A percentile compares a stretch with the other conserved stretches of the same genome.
phyloP scores from a whole-genome alignment of 2,329 filamentous ascomycete species.

The Cadophora sp. region DNA sequence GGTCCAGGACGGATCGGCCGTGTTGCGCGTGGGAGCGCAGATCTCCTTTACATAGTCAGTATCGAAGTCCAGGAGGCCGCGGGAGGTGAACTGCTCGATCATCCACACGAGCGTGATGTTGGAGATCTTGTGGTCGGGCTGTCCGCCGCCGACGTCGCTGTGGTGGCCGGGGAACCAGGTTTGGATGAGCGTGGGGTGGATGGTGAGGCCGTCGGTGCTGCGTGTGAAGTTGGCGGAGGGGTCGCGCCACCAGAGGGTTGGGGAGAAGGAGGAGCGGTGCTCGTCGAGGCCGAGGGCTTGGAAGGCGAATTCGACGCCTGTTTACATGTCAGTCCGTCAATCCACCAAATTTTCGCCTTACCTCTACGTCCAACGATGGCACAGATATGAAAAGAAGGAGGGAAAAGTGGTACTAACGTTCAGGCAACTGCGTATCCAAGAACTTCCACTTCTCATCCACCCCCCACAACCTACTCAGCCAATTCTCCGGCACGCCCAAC shows the following conservation, averaged over 20 bases:
- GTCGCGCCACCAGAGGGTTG: constrained; percentile 45
- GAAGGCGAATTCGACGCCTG: constrained; percentile 52
- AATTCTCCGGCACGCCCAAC: constrained; percentile 38
- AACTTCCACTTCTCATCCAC: constrained; percentile 7
- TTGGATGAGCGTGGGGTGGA: constrained; percentile 22
- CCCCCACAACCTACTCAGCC: background rate
- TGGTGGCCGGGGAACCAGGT: constrained; percentile 37
- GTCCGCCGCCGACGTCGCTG: constrained; percentile 28
- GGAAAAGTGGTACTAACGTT: background rate
- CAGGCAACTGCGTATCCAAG: constrained; percentile 6
- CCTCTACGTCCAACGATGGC: background rate
- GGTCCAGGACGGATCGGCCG: constrained; percentile 3
- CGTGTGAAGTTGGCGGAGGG: constrained; percentile 1
- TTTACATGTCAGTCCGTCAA: constrained; percentile 10
- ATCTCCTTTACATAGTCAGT: constrained; percentile 10
- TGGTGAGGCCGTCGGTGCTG: background rate
- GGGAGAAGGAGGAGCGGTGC: constrained; percentile 46
- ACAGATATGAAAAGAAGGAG: background rate
- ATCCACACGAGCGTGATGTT: constrained; percentile 12
- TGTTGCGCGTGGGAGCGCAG: background rate
- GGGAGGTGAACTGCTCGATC: constrained; percentile 6
- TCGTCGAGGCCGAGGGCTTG: constrained; percentile 57
- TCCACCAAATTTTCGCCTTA: too few relatives aligned
- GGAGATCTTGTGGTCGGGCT: constrained; percentile 2
- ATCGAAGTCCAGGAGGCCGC: constrained; percentile 4